These are phyloP conservation scores for Colletotrichum higginsianum DNA, from an alignment of 2,329 filamentous ascomycete genomes.

Conservation along the genomic window DNA sequence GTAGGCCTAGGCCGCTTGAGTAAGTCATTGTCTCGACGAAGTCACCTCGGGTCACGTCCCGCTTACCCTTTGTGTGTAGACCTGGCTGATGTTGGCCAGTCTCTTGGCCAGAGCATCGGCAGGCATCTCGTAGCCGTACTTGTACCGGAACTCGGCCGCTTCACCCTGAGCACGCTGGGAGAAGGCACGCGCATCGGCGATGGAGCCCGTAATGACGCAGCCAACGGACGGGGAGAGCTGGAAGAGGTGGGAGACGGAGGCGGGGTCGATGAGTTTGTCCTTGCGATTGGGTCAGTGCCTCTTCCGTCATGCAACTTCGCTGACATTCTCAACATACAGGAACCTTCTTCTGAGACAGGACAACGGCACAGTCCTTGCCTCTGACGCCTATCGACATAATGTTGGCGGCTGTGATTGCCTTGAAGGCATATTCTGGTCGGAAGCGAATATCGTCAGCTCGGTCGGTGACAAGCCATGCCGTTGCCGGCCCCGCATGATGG, in stretches of 20 bases:
- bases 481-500: conserved; percentile 36
- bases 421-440: conserved; percentile 98
- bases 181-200: conserved; percentile 95
- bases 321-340: conserved; percentile 76
- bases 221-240: conserved; percentile 95
- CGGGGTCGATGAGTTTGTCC: conserved; percentile 99
- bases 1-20: conserved; percentile 74
- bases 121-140: conserved; percentile 99
- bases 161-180: conserved; percentile 94
- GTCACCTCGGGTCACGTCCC: background rate
- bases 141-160: conserved; percentile 98
- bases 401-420: conserved; percentile 98
- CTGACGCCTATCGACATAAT: conserved; percentile 97
- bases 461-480: conserved; percentile 9
- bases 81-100: conserved; percentile 98
- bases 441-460: conserved; percentile 46
- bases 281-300: conserved; percentile 60
- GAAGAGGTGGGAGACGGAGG: conserved; percentile 98
- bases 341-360: conserved; percentile 99
- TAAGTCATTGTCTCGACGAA: conserved; percentile 43
- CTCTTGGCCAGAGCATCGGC: conserved; percentile 97
- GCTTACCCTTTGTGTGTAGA: conserved; percentile 94
- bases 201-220: conserved; percentile 98
- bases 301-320: conserved; percentile 40
- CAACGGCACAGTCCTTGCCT: conserved; percentile 97